Evolutionary conservation across 441 rosid species (phyloP), one percentile per base, ranked within the genome.

Genomic region (Heliophila coronopifolia): DNA sequence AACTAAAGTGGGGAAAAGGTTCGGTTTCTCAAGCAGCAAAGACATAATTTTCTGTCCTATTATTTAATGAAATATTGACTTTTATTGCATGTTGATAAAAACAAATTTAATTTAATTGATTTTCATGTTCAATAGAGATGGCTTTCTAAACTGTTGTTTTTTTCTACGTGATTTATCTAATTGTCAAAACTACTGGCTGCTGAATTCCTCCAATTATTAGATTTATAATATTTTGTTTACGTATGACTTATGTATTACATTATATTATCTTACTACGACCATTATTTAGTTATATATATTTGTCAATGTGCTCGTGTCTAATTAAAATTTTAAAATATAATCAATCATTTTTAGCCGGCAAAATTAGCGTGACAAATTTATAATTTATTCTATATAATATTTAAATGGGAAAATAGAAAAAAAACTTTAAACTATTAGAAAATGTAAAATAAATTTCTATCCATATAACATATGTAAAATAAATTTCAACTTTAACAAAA

Each of bases 171-270:
- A 45, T 61, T 37, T 28, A 45, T 22, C 38, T 53, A 46, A 54
- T 54, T 20, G 22, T 54, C 67, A n/a, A 62, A 62, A 54, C 49
- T 46, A 54, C 30, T 45, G 55, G 67, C 54, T 42, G 55, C 67
- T 53, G 31, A 3, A 24, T 44, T 43, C 46, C 24, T 33, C 45
- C 51, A 41, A 40, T 17, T 40, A 32, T 27, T 36, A 18, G 16
- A 17, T 16, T 31, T 7, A 22, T 6, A 22, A 42, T 32, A n/a
- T n/a, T 23, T 32, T n/a, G 13, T 32, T 54, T 31, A 15, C 25
- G 31, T 17, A 5, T 31, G 14, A 52, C 46, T 18, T 2, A 24
- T 9, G 9, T 9, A 49, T 33, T 20, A 17, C 17, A 8, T 31
- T 33, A 6, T 33, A 48, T 11, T 48, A 32, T 8, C 9, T 32